Evolutionary conservation across 768 basidiomycete species (phyloP).

Genomic region (Tulasnella calospora): DNA sequence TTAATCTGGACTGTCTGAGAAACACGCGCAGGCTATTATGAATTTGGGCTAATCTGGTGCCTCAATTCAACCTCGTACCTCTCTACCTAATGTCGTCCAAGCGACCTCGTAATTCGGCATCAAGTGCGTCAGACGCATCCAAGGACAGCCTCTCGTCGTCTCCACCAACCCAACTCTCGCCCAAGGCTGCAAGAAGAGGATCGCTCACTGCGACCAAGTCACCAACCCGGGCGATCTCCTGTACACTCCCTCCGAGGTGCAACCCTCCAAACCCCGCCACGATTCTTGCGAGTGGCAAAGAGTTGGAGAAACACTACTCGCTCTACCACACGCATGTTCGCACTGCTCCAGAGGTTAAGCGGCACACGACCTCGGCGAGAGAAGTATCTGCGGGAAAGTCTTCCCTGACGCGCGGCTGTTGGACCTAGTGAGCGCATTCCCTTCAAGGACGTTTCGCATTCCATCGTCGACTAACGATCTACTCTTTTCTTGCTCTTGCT

Average conservation of each 20-base stretch:
- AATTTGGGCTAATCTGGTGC: background rate
- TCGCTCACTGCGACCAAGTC: background rate
- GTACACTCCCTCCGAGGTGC: slow-evolving; percentile 81
- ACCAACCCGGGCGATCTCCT: slow-evolving; percentile 37
- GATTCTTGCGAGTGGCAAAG: slow-evolving; percentile 56
- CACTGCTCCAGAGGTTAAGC: slow-evolving; percentile 40
- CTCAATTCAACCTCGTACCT: background rate
- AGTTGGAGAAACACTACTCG: slow-evolving; percentile 78
- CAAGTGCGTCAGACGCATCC: background rate
- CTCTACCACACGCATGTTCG: slow-evolving; percentile 82
- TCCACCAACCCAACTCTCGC: background rate
- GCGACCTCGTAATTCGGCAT: background rate
- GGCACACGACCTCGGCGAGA: slow-evolving; percentile 6
- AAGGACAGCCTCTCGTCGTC: background rate
- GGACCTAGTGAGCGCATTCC: slow-evolving; percentile 58
- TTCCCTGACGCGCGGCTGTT: slow-evolving; percentile 79
- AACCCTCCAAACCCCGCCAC: slow-evolving; percentile 54
- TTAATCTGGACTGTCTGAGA: background rate
- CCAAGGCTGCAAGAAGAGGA: background rate
- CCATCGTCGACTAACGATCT: background rate
- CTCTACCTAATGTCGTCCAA: background rate
- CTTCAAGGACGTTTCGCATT: background rate
- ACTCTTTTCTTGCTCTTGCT: background rate
- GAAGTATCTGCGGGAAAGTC: slow-evolving; percentile 61
- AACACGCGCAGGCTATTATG: background rate